Percentiles rank a stretch among this genome's conserved stretches.
phyloP scores from a whole-genome alignment of 495 filamentous ascomycete species.

The Xylaria flabelliformis region DNA sequence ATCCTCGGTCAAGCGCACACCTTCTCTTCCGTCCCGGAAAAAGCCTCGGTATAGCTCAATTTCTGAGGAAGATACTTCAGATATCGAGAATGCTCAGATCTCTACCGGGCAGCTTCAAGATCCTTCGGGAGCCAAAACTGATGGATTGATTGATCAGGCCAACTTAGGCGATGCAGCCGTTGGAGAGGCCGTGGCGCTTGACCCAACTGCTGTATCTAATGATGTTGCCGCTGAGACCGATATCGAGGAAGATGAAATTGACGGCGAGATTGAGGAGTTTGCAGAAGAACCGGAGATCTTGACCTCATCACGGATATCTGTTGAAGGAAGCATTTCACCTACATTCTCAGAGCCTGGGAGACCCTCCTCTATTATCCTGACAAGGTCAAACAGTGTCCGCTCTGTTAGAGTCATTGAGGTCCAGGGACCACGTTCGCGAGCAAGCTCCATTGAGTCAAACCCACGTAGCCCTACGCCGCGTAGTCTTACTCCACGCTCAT shows the following conservation, averaged over 20 bases:
- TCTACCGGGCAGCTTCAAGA: background rate
- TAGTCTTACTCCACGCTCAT: conserved; percentile 37
- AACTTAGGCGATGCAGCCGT: conserved; percentile 30
- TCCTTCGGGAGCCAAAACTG: conserved; percentile 1
- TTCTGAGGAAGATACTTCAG: conserved; percentile 31
- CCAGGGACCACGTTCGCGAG: conserved; percentile 52
- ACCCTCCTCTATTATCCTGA: conserved; percentile 46
- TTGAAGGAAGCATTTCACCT: conserved; percentile 54
- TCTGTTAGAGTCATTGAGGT: conserved; percentile 63
- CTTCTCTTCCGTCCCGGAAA: conserved; percentile 49
- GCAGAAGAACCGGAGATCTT: conserved; percentile 61
- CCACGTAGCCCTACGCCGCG: conserved; percentile 40
- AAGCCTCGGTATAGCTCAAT: conserved; percentile 63
- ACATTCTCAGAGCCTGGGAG: conserved; percentile 48
- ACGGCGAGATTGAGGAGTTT: conserved; percentile 51
- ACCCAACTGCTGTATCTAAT: conserved; percentile 24
- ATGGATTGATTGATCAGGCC: conserved; percentile 30
- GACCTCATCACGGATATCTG: conserved; percentile 61
- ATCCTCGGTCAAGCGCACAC: conserved; percentile 19
- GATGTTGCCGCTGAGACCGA: conserved; percentile 25
- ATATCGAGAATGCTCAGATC: conserved; percentile 13
- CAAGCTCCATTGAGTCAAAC: conserved; percentile 52
- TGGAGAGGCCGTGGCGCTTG: conserved; percentile 26
- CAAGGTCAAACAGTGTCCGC: conserved; percentile 57
- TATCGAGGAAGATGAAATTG: conserved; percentile 39